Base-by-base conservation (phyloP, 164 flowering plant genomes). In the Vitis amurensis region DNA sequence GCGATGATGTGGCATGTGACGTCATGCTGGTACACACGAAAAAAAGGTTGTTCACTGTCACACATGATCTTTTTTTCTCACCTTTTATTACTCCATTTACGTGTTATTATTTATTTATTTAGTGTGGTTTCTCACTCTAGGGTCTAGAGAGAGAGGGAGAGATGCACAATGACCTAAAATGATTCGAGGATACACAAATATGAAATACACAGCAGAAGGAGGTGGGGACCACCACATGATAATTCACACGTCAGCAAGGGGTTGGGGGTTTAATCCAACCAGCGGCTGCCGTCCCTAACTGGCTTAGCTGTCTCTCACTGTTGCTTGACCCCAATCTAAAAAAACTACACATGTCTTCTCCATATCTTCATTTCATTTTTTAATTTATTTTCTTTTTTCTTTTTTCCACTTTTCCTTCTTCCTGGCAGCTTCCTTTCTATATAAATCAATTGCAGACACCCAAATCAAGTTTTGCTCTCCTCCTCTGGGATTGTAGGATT, bases 261-360 rank as follows among this genome's bases (percentile, higher is more conserved):
- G 2, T 3, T 3, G 44, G 44, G 44, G 44, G 44, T 53, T 59
- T 72, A 61, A 69, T 71, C 86, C 86, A 85, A 81, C 83, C 75
- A 85, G 82, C 80, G 68, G 63, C 74, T 77, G 85, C 86, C 86
- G 82, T 71, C 73, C 79, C 73, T 64, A 37, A 70, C 15, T 16
- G 3, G 51, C 73, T 53, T 67, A 59, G 76, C 85, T 80, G 80
- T 68, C 51, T 55, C 56, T 17, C 69, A 63, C 75, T 58, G 73
- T 70, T 11, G 52, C 69, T 49, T 23, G 68, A 47, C 59, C 61
- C 71, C 70, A 60, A 67, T 14, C 23, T 55, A 51, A 17, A 29
- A 19, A 31, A 11, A 4, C 37, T 31, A 31, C 7, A 3, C 61
- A 16, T 55, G 4, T 17, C 48, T 19, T 48, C 55, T 56, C 66